These are phyloP conservation scores for Tricholoma saponaceum DNA, from an alignment of 768 basidiomycete species.

Conservation along the genomic window DNA sequence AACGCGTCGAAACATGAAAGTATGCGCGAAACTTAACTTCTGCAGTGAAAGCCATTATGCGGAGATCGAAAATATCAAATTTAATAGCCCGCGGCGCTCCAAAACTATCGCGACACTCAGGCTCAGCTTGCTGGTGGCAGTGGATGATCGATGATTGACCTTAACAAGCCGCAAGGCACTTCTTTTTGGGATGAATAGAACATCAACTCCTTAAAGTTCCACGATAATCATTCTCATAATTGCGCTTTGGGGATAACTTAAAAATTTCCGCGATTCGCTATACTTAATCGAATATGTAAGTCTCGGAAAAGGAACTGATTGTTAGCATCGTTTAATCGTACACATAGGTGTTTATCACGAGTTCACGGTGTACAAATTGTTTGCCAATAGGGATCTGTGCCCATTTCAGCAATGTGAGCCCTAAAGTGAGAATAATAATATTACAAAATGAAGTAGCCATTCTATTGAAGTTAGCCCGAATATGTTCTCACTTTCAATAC, in stretches of 20 bases:
- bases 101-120: not conserved
- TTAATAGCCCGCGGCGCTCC: not conserved
- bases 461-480: not conserved
- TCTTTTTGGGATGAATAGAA: not conserved
- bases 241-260: not conserved
- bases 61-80: not conserved
- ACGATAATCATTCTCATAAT: not conserved
- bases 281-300: not conserved
- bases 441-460: not conserved
- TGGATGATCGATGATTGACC: too few relatives aligned
- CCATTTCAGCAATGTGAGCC: not conserved
- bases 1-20: constrained; percentile 29
- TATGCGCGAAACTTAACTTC: not conserved
- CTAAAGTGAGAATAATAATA: not conserved
- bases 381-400: not conserved
- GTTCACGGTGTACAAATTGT: not conserved
- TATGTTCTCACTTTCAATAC: not conserved
- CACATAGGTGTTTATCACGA: not conserved
- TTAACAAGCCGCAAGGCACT: not conserved
- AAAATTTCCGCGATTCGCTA: not conserved
- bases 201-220: not conserved
- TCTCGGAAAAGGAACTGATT: not conserved
- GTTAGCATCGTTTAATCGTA: not conserved
- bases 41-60: not conserved
- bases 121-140: too few relatives aligned